Evolutionary conservation across 306 rosid species (phyloP), one percentile per base, ranked within the genome.

Genomic region (Trifolium subterraneum): DNA sequence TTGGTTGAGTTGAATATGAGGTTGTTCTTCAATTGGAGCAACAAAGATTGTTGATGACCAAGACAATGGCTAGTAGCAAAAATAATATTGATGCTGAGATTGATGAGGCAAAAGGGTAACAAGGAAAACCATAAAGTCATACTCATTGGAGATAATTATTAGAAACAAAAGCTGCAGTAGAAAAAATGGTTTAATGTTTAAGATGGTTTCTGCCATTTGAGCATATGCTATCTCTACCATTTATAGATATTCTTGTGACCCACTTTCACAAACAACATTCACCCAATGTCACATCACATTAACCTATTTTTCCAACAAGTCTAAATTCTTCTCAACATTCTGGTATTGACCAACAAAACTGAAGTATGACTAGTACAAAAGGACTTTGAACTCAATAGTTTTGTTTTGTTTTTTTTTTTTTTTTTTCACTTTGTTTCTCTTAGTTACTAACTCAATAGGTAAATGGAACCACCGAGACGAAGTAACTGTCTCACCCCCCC

Each of bases 1-100:
- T 19, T 54, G 31, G 61, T 19, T 54, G 61, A 54, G 61, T 54
- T 54, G 29, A 54, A 54, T 54, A 0, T 54, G 61, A 54, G 61
- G 61, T 20, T 54, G 15, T 54, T 54, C 14, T 20, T 54, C 15
- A 54, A 54, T 54, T 54, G 61, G 31, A 54, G 61, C 61, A 54
- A 54, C 61, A 54, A 54, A 54, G 61, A 52, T 52, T 52, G 59
- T 18, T 52, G 59, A 52, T 52, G 5, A 52, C 59, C 27, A 52
- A 18, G 27, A 20, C 7, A 54, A 20, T 54, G 7, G 29, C 61
- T 20, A 1, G 29, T 20, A 27, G 20, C 61, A 19, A 52, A 4
- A 20, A 54, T 14, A 54, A 4, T 54, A 54, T 54, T 54, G 15
- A 54, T 20, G 61, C 1, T 4, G 8, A 54, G 61, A 31, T 54